Conservation (phyloP, 2,329 filamentous ascomycete genomes). For the Aspergillus pseudoterreus region DNA sequence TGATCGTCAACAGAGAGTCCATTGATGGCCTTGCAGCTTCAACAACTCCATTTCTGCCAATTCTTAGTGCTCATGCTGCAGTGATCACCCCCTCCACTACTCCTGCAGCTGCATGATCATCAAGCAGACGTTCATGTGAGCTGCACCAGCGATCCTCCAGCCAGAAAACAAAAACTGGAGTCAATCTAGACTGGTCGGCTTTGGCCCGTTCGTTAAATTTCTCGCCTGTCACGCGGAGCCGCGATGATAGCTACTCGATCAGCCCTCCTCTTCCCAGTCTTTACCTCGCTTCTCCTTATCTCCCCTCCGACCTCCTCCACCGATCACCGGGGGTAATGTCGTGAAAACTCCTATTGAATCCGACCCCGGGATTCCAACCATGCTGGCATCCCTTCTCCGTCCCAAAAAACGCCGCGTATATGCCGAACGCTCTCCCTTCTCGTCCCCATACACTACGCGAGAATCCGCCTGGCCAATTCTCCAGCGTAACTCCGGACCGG, state of each 20-base stretch:
- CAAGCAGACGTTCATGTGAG: too few species aligned
- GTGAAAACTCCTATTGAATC: background rate
- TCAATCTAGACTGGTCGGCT: background rate
- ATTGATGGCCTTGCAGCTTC: background rate
- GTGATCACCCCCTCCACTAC: background rate
- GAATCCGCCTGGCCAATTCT: slow-evolving; percentile 20
- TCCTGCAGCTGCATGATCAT: too few species aligned
- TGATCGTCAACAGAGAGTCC: too few species aligned
- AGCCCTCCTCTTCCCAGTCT: background rate
- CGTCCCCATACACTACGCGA: slow-evolving; percentile 23
- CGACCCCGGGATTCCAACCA: slow-evolving; percentile 9
- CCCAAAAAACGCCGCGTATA: slow-evolving; percentile 25
- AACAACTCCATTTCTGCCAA: too few species aligned
- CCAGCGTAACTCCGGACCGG: slow-evolving; percentile 7
- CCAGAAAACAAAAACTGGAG: background rate
- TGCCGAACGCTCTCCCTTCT: slow-evolving; percentile 26
- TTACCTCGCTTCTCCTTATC: too few species aligned
- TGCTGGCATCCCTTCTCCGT: slow-evolving; percentile 31
- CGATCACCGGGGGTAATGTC: background rate
- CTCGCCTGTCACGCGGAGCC: background rate
- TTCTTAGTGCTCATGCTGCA: background rate
- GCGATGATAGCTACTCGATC: background rate
- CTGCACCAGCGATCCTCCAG: background rate
- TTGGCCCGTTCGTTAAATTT: background rate
- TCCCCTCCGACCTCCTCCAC: too few species aligned